Conservation (phyloP, 2,329 filamentous ascomycete species). For the Nigrospora sphaerica region DNA sequence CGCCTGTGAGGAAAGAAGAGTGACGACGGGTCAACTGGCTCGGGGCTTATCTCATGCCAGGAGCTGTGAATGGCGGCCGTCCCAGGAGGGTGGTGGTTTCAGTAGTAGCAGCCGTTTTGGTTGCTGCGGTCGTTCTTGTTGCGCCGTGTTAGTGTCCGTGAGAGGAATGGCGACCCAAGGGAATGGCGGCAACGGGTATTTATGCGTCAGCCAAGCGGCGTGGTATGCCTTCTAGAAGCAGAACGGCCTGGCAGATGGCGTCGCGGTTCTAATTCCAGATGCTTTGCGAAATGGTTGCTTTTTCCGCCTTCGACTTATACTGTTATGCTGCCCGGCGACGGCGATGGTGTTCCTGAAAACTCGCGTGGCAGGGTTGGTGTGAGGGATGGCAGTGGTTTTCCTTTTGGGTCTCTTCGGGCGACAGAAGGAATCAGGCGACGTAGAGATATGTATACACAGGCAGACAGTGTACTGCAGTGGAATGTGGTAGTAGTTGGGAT, state of each 20-base stretch:
- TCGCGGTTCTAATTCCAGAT: not conserved
- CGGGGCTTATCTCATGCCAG: constrained; percentile 4
- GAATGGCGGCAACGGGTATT: not conserved
- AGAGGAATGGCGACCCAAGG: not conserved
- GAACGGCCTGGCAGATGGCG: too few relatives aligned
- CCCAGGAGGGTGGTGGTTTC: not conserved
- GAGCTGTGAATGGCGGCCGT: not conserved
- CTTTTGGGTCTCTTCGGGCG: not conserved
- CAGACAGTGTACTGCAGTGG: too few relatives aligned
- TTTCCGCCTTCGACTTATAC: constrained; percentile 4
- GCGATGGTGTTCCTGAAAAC: too few relatives aligned
- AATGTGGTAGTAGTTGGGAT: too few relatives aligned
- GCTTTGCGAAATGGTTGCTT: constrained; percentile 2
- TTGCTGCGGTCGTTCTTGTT: not conserved
- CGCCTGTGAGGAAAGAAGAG: not conserved
- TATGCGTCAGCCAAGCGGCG: not conserved
- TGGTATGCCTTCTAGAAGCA: not conserved
- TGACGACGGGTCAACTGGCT: not conserved
- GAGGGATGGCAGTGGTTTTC: not conserved
- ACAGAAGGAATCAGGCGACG: constrained; percentile 1
- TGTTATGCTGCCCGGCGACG: not conserved
- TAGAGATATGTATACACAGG: not conserved
- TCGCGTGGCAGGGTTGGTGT: too few relatives aligned
- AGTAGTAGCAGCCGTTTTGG: not conserved
- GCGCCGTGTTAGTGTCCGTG: not conserved